Percentiles rank a stretch among this genome's conserved stretches.
These are phyloP conservation scores for Diaporthe aspalathi DNA, from an alignment of 2,329 filamentous ascomycete species.

Conservation along the genomic window DNA sequence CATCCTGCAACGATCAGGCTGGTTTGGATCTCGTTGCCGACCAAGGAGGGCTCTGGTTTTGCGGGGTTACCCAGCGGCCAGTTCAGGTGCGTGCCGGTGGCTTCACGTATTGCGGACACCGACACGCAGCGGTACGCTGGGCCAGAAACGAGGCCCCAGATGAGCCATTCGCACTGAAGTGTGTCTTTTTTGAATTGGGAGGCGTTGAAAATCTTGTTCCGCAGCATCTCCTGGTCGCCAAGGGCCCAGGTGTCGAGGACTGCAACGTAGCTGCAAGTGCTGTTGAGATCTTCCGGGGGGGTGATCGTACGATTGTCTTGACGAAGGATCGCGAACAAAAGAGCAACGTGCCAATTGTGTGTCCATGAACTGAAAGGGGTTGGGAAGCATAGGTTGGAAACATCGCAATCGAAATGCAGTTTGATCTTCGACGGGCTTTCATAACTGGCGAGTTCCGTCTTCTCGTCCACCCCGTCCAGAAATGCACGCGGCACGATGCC, in stretches of 20 bases:
- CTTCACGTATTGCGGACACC: neutral
- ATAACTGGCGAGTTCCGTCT: neutral
- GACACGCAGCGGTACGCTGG: neutral
- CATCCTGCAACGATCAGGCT: neutral
- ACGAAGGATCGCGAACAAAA: neutral
- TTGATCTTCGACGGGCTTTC: too few relatives aligned
- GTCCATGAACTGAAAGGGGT: slow-evolving; percentile 12
- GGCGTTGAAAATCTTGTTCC: neutral
- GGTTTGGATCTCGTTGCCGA: neutral
- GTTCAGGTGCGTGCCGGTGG: neutral
- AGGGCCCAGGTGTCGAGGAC: slow-evolving; percentile 5
- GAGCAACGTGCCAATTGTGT: neutral
- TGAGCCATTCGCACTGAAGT: neutral
- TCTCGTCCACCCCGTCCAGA: too few relatives aligned
- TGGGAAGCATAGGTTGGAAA: neutral
- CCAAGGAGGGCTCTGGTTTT: neutral
- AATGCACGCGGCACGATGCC: neutral
- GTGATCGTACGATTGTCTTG: too few relatives aligned
- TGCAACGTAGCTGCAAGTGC: neutral
- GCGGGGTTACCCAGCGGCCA: neutral
- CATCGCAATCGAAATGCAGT: too few relatives aligned
- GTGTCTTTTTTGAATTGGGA: neutral
- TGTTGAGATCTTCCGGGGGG: neutral
- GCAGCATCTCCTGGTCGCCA: neutral
- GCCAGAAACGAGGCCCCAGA: neutral